Base-by-base conservation (phyloP, 2,329 filamentous ascomycete species). In the Drechmeria coniospora region DNA sequence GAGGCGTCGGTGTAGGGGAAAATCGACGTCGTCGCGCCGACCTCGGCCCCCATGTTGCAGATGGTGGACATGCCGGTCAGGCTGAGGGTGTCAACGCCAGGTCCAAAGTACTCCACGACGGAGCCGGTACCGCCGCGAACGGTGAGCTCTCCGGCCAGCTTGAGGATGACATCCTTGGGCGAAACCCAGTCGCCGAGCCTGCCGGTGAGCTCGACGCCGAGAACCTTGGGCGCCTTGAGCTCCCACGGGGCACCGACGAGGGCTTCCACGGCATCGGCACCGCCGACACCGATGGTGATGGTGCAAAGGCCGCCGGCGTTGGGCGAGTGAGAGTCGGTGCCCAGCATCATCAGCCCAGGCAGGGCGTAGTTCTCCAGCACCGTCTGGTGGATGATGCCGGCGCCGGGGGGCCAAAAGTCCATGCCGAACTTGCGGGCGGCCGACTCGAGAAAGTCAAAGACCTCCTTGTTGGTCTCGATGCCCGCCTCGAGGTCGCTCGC, bases 261-360 rank as follows among this genome's bases (percentile, higher is more conserved):
- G 6, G 87, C 90, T 57, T 98, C 90, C 2, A 98, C 90, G 15
- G 90, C 90, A 57, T 98, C 90, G 15, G 90, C 90, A 46, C 90
- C 90, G 47, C 90, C 90, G 19, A 98, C 90, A 52, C 90, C 90
- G 50, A 98, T 95, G 7, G 90, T 90, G 44, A 94, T 83, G 4
- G 83, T 86, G 41, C 80, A 84, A 30, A 95, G 63, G 33, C 90
- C 90, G 43, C 90, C 90, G n/a, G 83, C 90, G 49, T 95, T 98
- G 23, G 90, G 90, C 25, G 84, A 94, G 56, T 98, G 90, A 46
- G 82, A 92, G 56, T 98, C 90, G 17, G 90, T 98, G 31, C 90
- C 90, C 22, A 98, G 69, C 84, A 98, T 95, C 86, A 98, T 94
- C 42, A 95, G 58, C 27, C 90, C 90, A 13, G 90, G 90, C n/a